Conservation (phyloP, 1,139 yeast species). For the Diutina sp. region DNA sequence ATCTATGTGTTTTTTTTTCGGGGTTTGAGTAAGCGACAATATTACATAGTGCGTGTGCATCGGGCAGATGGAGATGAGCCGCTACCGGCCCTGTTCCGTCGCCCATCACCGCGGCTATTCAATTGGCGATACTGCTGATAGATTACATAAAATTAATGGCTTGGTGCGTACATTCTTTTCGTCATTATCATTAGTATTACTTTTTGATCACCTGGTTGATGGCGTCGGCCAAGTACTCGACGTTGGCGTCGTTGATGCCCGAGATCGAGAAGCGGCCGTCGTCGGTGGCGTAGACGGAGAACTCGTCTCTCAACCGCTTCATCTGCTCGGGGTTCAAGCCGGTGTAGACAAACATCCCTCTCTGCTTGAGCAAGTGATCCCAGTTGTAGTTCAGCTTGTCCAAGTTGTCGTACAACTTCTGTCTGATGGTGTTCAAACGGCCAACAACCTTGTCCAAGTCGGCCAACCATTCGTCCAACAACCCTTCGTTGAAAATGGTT, state of each 20-base stretch:
- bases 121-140: no score
- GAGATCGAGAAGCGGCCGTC: conserved; percentile 92
- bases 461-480: conserved; percentile 61
- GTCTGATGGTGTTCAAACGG: conserved; percentile 68
- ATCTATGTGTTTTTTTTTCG: no score
- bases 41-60: no score
- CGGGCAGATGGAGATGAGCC: no score
- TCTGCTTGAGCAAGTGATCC: conserved; percentile 79
- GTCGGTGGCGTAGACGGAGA: conserved; percentile 70
- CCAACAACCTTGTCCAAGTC: conserved; percentile 71
- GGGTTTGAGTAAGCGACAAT: no score
- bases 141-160: no score
- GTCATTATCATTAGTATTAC: not conserved
- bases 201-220: conserved; percentile 42
- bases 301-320: conserved; percentile 51
- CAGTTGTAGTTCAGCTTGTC: conserved; percentile 52
- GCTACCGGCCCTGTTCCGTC: no score
- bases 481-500: conserved; percentile 48
- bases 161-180: not conserved
- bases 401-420: conserved; percentile 43
- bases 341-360: conserved; percentile 95
- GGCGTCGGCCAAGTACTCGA: conserved; percentile 70
- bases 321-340: conserved; percentile 68
- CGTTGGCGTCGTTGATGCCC: conserved; percentile 71
- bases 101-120: no score